Base-by-base conservation (phyloP, 306 rosid genomes). In the Arachis hypogaea region DNA sequence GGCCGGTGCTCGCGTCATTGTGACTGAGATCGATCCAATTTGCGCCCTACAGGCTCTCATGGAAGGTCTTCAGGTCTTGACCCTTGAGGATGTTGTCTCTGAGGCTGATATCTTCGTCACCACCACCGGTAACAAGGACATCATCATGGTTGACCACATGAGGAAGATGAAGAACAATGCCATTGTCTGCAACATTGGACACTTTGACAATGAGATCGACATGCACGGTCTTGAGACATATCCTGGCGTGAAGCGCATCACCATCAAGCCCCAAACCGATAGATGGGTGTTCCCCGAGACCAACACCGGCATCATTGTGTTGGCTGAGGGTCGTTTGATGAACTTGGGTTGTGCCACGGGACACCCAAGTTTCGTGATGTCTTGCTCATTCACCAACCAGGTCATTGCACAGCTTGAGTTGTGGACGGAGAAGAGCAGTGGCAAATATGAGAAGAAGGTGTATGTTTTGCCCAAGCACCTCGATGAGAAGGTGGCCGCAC, bases 291-390 rank as follows among this genome's bases (percentile, higher is more conserved):
- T 94, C 86, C 97, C 99, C 0, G 97, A 92, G 38, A 92, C 97
- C 9, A 90, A 90, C 1, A 0, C 74, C 0, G 99, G 99, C 61
- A 60, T 94, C 88, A 87, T 94, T 59, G 84, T 94, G 3, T 86
- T 94, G 85, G 99, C 99, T 0, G 99, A 94, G 88, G 99, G 97
- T 3, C 86, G 99, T 44, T 77, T 94, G 76, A 94, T 94, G 99
- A 94, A 94, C 93, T 88, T 94, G 92, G 99, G 99, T 2, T 94
- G 99, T 62, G 99, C 99, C 73, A 94, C 99, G 0, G 99, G 97
- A 1, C 99, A 94, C 92, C 99, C 97, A 3, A 94, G 99, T 81
- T 94, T 94, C 33, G 99, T 94, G 70, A 94, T 94, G 99, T 94
- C 99, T 4, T 94, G 99, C 81, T 94, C 99, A 2, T 94, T 94